A percentile compares a stretch with the other conserved stretches of the same genome.
These are phyloP conservation scores for Chlorella variabilis DNA, from an alignment of 163 green algal genomes.

Conservation along the genomic window DNA sequence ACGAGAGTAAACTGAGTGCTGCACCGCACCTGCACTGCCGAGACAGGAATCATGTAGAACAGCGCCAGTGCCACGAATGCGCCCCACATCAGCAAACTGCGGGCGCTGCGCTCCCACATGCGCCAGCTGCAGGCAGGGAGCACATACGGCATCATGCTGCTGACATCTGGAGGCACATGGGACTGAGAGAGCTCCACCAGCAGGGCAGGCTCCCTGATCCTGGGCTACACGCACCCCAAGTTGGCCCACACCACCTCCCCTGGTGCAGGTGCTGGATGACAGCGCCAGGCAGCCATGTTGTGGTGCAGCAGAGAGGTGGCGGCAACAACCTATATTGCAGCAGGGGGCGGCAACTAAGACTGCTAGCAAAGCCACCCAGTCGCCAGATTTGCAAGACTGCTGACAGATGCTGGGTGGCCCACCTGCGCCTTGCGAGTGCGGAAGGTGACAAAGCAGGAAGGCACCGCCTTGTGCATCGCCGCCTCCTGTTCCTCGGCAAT, in stretches of 20 bases:
- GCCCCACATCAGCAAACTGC: slow-evolving; percentile 24
- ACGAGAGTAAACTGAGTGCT: too few species aligned
- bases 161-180: too few species aligned
- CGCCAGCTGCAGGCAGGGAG: slow-evolving; percentile 2
- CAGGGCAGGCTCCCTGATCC: too few species aligned
- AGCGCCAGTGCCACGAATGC: slow-evolving; percentile 46
- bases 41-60: slow-evolving; percentile 63
- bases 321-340: slow-evolving; percentile 20
- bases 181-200: too few species aligned
- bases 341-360: neutral
- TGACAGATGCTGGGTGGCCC: too few species aligned
- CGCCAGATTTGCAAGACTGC: too few species aligned
- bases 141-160: too few species aligned
- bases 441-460: slow-evolving; percentile 60
- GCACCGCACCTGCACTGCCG: slow-evolving; percentile 52
- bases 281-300: slow-evolving; percentile 33
- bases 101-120: slow-evolving; percentile 28
- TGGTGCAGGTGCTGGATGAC: slow-evolving; percentile 31
- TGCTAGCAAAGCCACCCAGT: too few species aligned
- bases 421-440: slow-evolving; percentile 37
- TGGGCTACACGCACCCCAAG: slow-evolving; percentile 6
- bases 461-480: neutral
- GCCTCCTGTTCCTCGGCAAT: slow-evolving; percentile 38
- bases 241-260: slow-evolving; percentile 51
- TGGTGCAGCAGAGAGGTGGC: slow-evolving; percentile 31